A percentile compares a stretch with the other conserved stretches of the same genome.
Evolutionary conservation across 768 basidiomycete species (phyloP).

Genomic region (Dentipellis fragilis): DNA sequence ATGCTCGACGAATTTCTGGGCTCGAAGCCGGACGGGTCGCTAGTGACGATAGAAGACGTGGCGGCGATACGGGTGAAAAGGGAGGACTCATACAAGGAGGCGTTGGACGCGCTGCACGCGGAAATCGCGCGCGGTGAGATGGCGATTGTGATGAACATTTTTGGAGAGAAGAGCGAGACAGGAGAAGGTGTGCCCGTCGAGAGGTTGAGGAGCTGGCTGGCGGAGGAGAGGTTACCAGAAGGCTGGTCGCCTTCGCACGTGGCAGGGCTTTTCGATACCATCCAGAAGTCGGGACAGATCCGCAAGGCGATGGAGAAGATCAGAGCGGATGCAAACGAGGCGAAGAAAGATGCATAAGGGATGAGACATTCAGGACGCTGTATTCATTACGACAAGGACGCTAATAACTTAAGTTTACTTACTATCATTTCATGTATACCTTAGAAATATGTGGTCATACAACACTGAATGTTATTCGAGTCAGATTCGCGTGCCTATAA

Average conservation of each 20-base stretch:
- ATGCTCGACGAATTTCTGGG: conserved; percentile 24
- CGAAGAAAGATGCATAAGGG: background rate
- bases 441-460: no score
- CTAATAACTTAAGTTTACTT: no score
- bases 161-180: conserved; percentile 10
- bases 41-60: conserved; percentile 23
- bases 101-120: conserved; percentile 34
- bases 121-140: conserved; percentile 50
- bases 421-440: no score
- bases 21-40: conserved; percentile 28
- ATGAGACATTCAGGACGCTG: no score
- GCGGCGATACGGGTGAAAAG: conserved; percentile 39
- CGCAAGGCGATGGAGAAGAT: background rate
- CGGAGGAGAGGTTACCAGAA: background rate
- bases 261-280: background rate
- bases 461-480: no score
- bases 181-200: background rate
- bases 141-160: conserved; percentile 27
- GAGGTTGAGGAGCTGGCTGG: background rate
- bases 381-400: no score
- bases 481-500: no score
- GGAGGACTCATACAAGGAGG: conserved; percentile 21
- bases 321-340: background rate
- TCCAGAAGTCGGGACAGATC: background rate
- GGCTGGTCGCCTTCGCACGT: background rate